Evolutionary conservation across 768 basidiomycete species (phyloP).

Genomic region (Saitozyma sp.): DNA sequence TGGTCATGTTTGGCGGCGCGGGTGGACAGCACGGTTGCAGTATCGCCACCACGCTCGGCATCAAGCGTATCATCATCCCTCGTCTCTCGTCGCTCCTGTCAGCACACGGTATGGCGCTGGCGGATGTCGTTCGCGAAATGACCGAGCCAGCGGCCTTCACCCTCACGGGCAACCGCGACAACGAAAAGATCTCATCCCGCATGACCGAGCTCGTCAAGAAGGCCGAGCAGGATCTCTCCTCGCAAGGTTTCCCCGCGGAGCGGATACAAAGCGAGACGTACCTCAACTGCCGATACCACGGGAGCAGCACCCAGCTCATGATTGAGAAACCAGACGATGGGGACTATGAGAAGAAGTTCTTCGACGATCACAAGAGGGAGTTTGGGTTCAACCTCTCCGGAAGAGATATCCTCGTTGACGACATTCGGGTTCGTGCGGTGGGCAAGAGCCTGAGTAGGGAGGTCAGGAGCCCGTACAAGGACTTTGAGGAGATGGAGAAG

Average conservation of each 20-base stretch:
- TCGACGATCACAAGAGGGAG: slow-evolving; percentile 37
- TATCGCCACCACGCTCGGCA: slow-evolving; percentile 36
- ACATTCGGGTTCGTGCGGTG: slow-evolving; percentile 33
- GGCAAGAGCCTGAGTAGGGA: slow-evolving; percentile 24
- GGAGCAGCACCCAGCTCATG: slow-evolving; percentile 81
- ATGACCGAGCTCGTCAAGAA: slow-evolving; percentile 21
- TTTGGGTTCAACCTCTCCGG: slow-evolving; percentile 56
- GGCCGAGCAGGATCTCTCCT: slow-evolving; percentile 20
- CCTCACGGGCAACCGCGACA: slow-evolving; percentile 21
- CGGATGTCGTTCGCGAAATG: slow-evolving; percentile 53
- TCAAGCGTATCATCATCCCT: slow-evolving; percentile 34
- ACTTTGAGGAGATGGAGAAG: slow-evolving; percentile 16
- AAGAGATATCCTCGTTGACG: slow-evolving; percentile 52
- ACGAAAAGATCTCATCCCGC: slow-evolving; percentile 21
- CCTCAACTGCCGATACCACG: slow-evolving; percentile 39
- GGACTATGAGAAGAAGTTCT: slow-evolving; percentile 76
- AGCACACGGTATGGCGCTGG: slow-evolving; percentile 43
- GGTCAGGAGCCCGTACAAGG: slow-evolving; percentile 26
- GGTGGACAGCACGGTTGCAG: slow-evolving; percentile 50
- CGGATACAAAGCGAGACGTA: slow-evolving; percentile 25
- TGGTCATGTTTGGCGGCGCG: slow-evolving; percentile 53
- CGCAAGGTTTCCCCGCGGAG: slow-evolving; percentile 31
- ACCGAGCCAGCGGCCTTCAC: slow-evolving; percentile 23
- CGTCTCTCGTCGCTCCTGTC: slow-evolving; percentile 42
- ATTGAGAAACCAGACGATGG: slow-evolving; percentile 60